phyloP scores from a whole-genome alignment of 768 basidiomycete genomes.

The Boletales sp. region DNA sequence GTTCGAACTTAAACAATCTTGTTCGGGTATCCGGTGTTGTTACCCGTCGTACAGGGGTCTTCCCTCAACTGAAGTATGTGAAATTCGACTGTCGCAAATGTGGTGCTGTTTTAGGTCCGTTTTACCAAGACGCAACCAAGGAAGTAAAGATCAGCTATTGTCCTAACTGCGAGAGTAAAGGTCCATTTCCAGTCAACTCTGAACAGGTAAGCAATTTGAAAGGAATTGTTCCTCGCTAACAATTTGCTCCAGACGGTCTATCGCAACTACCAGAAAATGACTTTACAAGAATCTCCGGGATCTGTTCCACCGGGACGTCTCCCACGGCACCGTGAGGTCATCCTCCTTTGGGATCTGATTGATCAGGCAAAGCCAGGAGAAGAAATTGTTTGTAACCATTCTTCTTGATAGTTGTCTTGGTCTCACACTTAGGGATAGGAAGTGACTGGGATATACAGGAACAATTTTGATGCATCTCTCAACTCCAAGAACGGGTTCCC shows the following conservation, averaged over 20 bases:
- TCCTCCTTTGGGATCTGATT: constrained; percentile 96
- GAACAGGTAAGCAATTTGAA: constrained; percentile 66
- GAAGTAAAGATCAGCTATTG: constrained; percentile 96
- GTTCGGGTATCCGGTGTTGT: constrained; percentile 96
- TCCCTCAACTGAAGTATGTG: constrained; percentile 99
- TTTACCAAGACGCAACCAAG: constrained; percentile 94
- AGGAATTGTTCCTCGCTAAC: neutral
- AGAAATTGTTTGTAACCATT: constrained; percentile 70
- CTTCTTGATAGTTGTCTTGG: neutral
- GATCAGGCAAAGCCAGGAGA: constrained; percentile 98
- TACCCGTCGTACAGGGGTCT: constrained; percentile 91
- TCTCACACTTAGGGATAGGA: constrained; percentile 52
- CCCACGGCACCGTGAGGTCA: constrained; percentile 94
- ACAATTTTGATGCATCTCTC: constrained; percentile 97
- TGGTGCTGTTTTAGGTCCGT: constrained; percentile 89
- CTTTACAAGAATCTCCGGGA: constrained; percentile 95
- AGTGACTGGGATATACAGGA: constrained; percentile 96
- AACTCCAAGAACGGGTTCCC: constrained; percentile 99
- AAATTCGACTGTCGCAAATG: constrained; percentile 98
- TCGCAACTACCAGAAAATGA: constrained; percentile 99
- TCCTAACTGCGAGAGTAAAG: constrained; percentile 89
- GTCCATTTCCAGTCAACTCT: constrained; percentile 94
- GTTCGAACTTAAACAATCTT: constrained; percentile 89
- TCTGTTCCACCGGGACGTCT: constrained; percentile 97
- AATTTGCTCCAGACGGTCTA: constrained; percentile 76